Evolutionary conservation across 108 stramenopile species (phyloP).

Genomic region (Stephanodiscus minutulus): DNA sequence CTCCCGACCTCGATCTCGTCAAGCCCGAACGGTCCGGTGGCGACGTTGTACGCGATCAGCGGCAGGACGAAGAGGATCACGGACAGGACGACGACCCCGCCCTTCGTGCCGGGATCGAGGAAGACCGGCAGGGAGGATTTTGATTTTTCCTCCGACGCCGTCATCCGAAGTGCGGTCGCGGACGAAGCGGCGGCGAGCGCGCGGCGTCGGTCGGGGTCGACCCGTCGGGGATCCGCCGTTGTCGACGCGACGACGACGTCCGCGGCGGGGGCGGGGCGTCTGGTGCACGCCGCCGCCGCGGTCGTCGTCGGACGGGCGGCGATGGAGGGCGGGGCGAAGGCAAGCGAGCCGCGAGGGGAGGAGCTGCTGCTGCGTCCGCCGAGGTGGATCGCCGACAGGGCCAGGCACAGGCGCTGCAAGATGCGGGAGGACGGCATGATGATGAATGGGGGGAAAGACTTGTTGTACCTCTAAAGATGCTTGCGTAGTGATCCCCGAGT

Average conservation of each 20-base stretch:
- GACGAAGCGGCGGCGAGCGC: neutral
- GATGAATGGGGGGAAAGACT: too few species aligned
- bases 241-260: slow-evolving; percentile 85
- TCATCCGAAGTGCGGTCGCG: neutral
- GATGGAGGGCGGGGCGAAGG: slow-evolving; percentile 3
- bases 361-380: neutral
- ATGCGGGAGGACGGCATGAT: neutral
- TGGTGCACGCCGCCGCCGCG: neutral
- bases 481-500: too few species aligned
- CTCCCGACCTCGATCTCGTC: slow-evolving; percentile 78
- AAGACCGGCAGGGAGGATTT: slow-evolving; percentile 63
- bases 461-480: too few species aligned
- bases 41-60: slow-evolving; percentile 66
- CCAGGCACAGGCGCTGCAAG: neutral
- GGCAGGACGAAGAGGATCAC: slow-evolving; percentile 78
- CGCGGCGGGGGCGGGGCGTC: slow-evolving; percentile 61
- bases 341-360: neutral
- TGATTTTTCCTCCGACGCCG: neutral
- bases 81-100: slow-evolving; percentile 79
- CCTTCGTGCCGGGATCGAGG: slow-evolving; percentile 85
- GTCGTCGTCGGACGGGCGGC: neutral
- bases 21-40: slow-evolving; percentile 57
- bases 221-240: slow-evolving; percentile 29
- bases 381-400: neutral
- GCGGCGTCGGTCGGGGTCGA: slow-evolving; percentile 51